Evolutionary conservation across 1,284 basidiomycete genomes (phyloP), one percentile per base, ranked within the genome.

Genomic region (Trametes sp.): DNA sequence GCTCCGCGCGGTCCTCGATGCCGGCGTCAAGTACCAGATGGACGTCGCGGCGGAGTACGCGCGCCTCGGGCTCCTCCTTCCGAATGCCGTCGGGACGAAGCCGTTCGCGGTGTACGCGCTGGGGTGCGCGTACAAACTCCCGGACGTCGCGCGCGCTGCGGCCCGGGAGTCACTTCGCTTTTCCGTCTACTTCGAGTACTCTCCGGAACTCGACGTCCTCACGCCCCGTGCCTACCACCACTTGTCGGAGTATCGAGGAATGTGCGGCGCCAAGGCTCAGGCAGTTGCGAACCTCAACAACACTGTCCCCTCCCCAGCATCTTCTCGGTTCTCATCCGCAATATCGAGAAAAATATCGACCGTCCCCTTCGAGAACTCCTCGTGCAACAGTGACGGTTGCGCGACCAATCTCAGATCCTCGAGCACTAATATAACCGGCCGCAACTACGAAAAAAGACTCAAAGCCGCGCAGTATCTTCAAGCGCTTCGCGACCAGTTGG

Each of bases 21-120:
- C 62, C 11, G 53, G 33, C 1, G n/a, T 14, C 11, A 63, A 59
- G 54, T 56, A 56, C 50, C 26, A 59, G 16, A 46, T 59, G 54
- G 11, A 26, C 50, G 11, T 46, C 41, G 19, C 54, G 49, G n/a
- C 23, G 23, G 24, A 48, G 19, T 44, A 5, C 26, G 52, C 57
- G 36, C 28, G 28, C 4, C 4, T 68, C 69, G 23, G 67, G 36
- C 45, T 70, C 1, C 54, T 70, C 0, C 62, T 61, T 1, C 41
- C 53, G 8, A 33, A 36, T 8, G 45, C 46, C 49, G 38, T 57
- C 21, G 49, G 1, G 19, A 31, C 19, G 33, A n/a, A 49, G 10
- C 57, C 54, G 1, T 46, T 51, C 24, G 16, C 33, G 35, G 52
- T 55, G 7, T 61, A 62, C 23, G 59, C 63, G 0, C 48, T 58